Evolutionary conservation across 2,329 filamentous ascomycete genomes (phyloP), one percentile per base, ranked within the genome.

Genomic region (Talaromyces sp.): DNA sequence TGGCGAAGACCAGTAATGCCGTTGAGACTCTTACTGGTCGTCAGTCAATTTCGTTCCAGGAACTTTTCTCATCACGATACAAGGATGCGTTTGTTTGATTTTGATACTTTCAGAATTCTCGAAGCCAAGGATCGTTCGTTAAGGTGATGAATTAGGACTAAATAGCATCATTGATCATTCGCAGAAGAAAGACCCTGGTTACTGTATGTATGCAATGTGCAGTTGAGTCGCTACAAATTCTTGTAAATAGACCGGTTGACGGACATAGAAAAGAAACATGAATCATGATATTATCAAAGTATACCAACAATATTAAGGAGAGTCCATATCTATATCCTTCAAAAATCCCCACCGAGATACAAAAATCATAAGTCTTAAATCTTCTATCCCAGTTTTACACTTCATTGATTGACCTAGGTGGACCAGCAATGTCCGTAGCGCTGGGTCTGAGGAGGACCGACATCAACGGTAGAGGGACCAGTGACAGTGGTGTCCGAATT

Each of bases 381-480:
- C n/a, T n/a, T n/a, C n/a, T n/a, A n/a, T n/a, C n/a, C n/a, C n/a
- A n/a, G n/a, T n/a, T n/a, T n/a, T 27, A 27, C 4, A 27, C 24
- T n/a, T 14, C 11, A 20, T 32, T 20, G 33, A 30, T n/a, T 9
- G 11, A 13, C 11, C 29, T n/a, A n/a, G n/a, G n/a, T n/a, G n/a
- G n/a, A n/a, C n/a, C 32, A 29, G 50, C 50, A 52, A 17, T 24
- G 19, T 10, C 47, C 56, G 32, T 40, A 48, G 30, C 61, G 35
- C 41, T 68, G 65, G 9, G 65, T 58, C 52, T 69, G 66, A 5
- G 66, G 66, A 36, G 66, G 64, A 22, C 64, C 66, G 51, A 69
- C 65, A 60, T 63, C 59, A 5, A 66, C 63, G 19, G 55, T 63
- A 4, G 58, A 27, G 6, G 51, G 57, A 16, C 63, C 61, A 16